Evolutionary conservation across 192 early-diverging fungal genomes (phyloP).

Genomic region (Funneliformis mosseae): DNA sequence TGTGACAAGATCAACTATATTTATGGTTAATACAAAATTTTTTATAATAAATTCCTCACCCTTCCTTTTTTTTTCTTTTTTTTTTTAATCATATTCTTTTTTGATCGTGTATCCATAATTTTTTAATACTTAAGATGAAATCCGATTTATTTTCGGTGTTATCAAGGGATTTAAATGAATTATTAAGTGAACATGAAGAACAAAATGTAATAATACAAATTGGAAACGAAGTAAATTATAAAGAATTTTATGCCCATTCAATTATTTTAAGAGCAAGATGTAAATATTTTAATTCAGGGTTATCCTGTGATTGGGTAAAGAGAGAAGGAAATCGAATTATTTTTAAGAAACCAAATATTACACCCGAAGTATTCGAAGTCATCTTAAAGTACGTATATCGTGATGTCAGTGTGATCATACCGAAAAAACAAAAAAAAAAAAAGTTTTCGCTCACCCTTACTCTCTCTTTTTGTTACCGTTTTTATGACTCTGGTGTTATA

Average conservation of each 20-base stretch:
- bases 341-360: not conserved
- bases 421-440: too few relatives aligned
- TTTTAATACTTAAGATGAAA: not conserved
- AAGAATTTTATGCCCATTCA: not conserved
- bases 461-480: too few relatives aligned
- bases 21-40: too few relatives aligned
- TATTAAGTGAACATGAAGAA: not conserved
- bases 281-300: not conserved
- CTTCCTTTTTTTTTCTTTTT: too few relatives aligned
- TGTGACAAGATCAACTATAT: too few relatives aligned
- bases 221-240: not conserved
- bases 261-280: not conserved
- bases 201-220: not conserved
- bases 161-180: not conserved
- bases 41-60: too few relatives aligned
- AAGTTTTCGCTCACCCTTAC: too few relatives aligned
- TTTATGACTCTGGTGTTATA: not conserved
- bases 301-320: not conserved
- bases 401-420: not conserved
- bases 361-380: not conserved
- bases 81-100: too few relatives aligned
- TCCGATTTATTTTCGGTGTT: not conserved
- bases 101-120: too few relatives aligned
- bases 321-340: not conserved
- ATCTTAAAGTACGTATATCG: not conserved